phyloP scores from a whole-genome alignment of 2,329 filamentous ascomycete species.

The Cercospora zeina region DNA sequence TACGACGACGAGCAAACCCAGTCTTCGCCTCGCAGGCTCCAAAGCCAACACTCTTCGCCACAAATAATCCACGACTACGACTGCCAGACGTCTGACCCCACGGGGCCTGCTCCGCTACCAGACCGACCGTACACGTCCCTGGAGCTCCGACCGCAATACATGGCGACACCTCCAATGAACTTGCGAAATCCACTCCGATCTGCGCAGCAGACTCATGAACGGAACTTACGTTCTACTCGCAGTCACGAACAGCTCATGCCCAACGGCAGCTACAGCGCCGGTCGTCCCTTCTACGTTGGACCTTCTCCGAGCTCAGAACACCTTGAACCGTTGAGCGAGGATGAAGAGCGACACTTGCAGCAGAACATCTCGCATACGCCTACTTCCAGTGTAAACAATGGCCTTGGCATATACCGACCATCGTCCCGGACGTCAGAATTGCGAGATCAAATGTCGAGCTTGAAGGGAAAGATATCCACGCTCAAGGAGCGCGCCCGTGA shows the following conservation, averaged over 20 bases:
- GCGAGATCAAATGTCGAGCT: slow-evolving; percentile 79
- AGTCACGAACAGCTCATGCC: slow-evolving; percentile 29
- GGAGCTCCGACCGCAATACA: slow-evolving; percentile 21
- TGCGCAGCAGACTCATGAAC: slow-evolving; percentile 21
- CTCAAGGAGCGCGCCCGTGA: slow-evolving; percentile 76
- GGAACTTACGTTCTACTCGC: slow-evolving; percentile 19
- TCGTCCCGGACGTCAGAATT: slow-evolving; percentile 71
- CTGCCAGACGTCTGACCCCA: slow-evolving; percentile 40
- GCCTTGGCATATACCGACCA: slow-evolving; percentile 59
- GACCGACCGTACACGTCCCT: slow-evolving; percentile 37
- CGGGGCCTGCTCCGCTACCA: slow-evolving; percentile 50
- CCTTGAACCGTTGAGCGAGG: slow-evolving; percentile 48
- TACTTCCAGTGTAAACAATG: slow-evolving; percentile 25
- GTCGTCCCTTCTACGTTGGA: slow-evolving; percentile 38
- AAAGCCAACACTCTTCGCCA: slow-evolving; percentile 37
- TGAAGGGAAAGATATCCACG: slow-evolving; percentile 81
- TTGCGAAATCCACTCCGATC: slow-evolving; percentile 9
- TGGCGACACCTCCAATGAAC: slow-evolving; percentile 8
- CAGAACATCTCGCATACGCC: slow-evolving; percentile 22
- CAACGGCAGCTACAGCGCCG: slow-evolving; percentile 18
- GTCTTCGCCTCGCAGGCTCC: slow-evolving; percentile 28
- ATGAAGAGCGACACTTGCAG: slow-evolving; percentile 35
- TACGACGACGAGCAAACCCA: slow-evolving; percentile 27
- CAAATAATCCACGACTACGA: slow-evolving; percentile 30
- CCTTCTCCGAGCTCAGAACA: slow-evolving; percentile 43